phyloP scores from a whole-genome alignment of 192 early-diverging fungal genomes.

The Chytriomyces sp. region DNA sequence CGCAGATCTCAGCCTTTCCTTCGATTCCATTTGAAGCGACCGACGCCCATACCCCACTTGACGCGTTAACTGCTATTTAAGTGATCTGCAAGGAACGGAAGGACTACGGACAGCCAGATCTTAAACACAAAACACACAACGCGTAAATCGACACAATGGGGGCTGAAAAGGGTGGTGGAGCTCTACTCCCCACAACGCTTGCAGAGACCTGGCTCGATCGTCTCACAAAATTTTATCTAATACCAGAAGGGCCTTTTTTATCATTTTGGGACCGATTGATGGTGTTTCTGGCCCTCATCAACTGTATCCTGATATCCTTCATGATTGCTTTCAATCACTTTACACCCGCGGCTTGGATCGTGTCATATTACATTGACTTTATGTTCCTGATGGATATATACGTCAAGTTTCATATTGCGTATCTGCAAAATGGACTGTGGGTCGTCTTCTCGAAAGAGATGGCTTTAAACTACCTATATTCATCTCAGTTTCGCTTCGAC shows the following conservation, averaged over 20 bases:
- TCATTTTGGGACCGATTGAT: constrained; percentile 44
- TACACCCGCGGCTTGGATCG: constrained; percentile 33
- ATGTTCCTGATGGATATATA: constrained; percentile 52
- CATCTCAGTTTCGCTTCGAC: constrained; percentile 50
- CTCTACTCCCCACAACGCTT: constrained; percentile 35
- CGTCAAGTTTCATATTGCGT: constrained; percentile 55
- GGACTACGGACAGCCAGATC: no score
- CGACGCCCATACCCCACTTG: no score
- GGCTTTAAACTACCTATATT: constrained; percentile 48
- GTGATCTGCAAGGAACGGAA: no score
- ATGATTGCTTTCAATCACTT: constrained; percentile 56
- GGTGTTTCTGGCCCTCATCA: constrained; percentile 45
- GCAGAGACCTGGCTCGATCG: constrained; percentile 41
- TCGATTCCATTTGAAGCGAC: no score
- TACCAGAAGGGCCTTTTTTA: constrained; percentile 49
- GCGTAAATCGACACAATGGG: constrained; percentile 7
- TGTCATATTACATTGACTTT: constrained; percentile 46
- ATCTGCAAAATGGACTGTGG: constrained; percentile 55
- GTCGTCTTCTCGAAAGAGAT: constrained; percentile 60
- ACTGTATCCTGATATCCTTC: constrained; percentile 46
- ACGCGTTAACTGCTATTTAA: no score
- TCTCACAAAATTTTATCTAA: constrained; percentile 51
- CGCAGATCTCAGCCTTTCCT: no score
- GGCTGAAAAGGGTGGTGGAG: constrained; percentile 31
- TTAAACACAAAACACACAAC: no score